A percentile compares a stretch with the other conserved stretches of the same genome.
Evolutionary conservation across 148 eudicot species (phyloP).

Genomic region (Camellia sinensis): DNA sequence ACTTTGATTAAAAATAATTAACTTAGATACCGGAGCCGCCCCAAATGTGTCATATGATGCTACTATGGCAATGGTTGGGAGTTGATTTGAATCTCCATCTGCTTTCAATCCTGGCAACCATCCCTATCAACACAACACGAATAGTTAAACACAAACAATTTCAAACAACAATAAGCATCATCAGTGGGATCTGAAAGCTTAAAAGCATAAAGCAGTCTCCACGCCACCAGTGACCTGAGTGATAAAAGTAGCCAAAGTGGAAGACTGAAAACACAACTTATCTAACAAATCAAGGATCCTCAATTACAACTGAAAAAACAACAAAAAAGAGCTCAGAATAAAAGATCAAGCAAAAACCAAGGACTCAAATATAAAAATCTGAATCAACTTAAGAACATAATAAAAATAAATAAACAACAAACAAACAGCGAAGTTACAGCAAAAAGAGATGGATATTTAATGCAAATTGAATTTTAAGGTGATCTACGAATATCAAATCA

Average conservation of each 20-base stretch:
- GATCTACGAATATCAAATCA: neutral
- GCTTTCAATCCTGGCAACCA: constrained; percentile 97
- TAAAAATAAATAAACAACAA: neutral
- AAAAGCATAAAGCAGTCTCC: constrained; percentile 3
- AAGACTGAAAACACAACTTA: neutral
- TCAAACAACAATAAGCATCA: neutral
- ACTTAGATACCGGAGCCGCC: constrained; percentile 81
- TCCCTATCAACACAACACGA: constrained; percentile 56
- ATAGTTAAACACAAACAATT: constrained; percentile 7
- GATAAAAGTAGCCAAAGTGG: too few relatives aligned
- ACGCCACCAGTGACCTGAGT: neutral
- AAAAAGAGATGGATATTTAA: neutral
- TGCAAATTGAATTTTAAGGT: neutral
- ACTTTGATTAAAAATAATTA: constrained; percentile 2
- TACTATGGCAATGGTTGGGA: constrained; percentile 93
- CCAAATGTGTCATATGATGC: constrained; percentile 99
- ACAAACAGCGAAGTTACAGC: neutral
- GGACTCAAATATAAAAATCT: neutral
- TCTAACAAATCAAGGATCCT: neutral
- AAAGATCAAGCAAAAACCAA: neutral
- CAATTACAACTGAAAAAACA: neutral
- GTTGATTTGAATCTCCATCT: constrained; percentile 88
- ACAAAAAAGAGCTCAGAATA: neutral
- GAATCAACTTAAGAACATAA: neutral
- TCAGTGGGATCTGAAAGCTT: neutral